Percentiles rank a stretch among this genome's conserved stretches.
Evolutionary conservation across 768 basidiomycete genomes (phyloP).

Genomic region (Clavaria fumosa): DNA sequence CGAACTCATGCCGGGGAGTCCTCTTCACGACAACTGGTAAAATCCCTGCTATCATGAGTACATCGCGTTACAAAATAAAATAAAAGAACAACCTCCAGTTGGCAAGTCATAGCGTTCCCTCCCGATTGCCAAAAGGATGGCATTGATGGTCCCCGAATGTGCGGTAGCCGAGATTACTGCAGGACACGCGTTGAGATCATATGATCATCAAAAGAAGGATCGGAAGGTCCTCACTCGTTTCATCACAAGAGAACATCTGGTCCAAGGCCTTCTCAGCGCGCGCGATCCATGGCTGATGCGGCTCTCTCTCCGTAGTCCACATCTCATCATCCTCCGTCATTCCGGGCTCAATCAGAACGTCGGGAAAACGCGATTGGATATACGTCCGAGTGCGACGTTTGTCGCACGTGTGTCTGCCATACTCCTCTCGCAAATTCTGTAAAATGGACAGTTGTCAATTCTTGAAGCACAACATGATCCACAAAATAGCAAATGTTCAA

Average conservation of each 20-base stretch:
- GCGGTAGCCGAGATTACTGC: constrained; percentile 53
- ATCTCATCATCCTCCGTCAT: constrained; percentile 49
- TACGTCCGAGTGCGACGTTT: constrained; percentile 34
- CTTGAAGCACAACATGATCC: not conserved
- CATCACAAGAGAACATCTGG: constrained; percentile 32
- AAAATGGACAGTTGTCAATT: not conserved
- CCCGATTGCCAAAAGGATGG: constrained; percentile 33
- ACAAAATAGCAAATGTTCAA: no score
- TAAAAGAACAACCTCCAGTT: constrained; percentile 40
- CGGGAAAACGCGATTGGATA: constrained; percentile 34
- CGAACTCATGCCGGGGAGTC: no score
- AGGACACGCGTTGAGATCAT: not conserved
- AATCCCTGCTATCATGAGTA: no score
- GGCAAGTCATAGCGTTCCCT: constrained; percentile 32
- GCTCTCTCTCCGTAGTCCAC: constrained; percentile 45
- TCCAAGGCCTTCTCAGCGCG: constrained; percentile 41
- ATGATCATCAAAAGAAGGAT: not conserved
- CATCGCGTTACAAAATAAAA: not conserved
- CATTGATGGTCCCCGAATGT: constrained; percentile 47
- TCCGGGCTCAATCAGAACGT: constrained; percentile 37
- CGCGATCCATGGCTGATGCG: constrained; percentile 24
- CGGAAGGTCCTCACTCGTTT: constrained; percentile 26
- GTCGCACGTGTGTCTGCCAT: constrained; percentile 60
- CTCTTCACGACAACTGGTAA: no score
- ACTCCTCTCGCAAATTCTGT: constrained; percentile 53